Evolutionary conservation across 305 asterid genomes (phyloP).

Genomic region (Caryopteris hybrid): DNA sequence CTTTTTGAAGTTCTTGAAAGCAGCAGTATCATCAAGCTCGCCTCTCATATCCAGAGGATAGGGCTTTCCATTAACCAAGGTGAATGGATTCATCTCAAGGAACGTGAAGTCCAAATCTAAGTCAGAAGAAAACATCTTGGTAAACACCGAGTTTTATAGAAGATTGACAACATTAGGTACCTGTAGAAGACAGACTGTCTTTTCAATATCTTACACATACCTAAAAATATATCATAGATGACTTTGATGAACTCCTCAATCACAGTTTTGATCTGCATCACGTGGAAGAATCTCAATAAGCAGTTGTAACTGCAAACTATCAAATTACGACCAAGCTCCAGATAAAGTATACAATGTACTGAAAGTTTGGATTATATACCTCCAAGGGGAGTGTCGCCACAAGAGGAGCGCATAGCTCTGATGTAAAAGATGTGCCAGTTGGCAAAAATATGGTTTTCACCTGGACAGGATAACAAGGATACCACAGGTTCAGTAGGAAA

Average conservation of each 20-base stretch:
- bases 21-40: conserved; percentile 92
- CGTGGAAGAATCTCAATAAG: conserved; percentile 4
- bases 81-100: conserved; percentile 93
- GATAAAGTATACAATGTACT: neutral
- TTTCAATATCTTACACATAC: conserved; percentile 30
- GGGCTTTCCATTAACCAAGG: conserved; percentile 82
- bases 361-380: conserved; percentile 31
- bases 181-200: neutral
- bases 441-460: conserved; percentile 69
- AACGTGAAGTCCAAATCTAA: conserved; percentile 87
- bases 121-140: conserved; percentile 11
- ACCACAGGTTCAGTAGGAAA: neutral
- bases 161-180: neutral
- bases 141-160: conserved; percentile 11
- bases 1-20: conserved; percentile 94
- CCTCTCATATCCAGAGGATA: conserved; percentile 95
- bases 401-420: conserved; percentile 76
- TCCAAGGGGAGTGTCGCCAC: conserved; percentile 86
- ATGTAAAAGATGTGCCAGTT: conserved; percentile 54
- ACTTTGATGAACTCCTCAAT: conserved; percentile 76
- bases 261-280: conserved; percentile 59
- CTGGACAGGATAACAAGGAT: conserved; percentile 30
- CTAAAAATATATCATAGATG: conserved; percentile 53
- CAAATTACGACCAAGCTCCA: neutral
- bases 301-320: neutral